Base-by-base conservation (phyloP, 164 flowering plant genomes). In the Paratinospora sagittata region DNA sequence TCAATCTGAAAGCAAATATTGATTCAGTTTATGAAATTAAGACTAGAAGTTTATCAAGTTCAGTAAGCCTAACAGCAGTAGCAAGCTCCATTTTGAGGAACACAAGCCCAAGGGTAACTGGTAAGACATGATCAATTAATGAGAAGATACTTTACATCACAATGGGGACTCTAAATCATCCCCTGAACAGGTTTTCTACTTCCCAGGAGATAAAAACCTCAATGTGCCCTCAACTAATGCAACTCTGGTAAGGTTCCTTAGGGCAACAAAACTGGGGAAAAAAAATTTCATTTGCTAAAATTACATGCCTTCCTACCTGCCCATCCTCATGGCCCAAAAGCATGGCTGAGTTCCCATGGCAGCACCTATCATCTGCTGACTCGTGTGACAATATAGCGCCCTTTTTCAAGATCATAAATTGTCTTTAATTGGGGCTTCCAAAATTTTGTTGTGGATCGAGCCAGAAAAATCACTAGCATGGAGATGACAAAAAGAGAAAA, bases 361-460 rank as follows among this genome's bases (percentile, higher is more conserved):
- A n/a, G n/a, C n/a, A 65, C 4, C 47, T 19, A 65, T 65, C 68
- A 65, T 65, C 49, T 65, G 45, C 47, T 39, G 47, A 65, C 24
- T n/a, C 12, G 49, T 37, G 68, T 65, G 23, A 65, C 68, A 36
- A 65, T 65, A 27, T 37, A 65, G 47, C 49, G 68, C 12, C 98
- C 98, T 74, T 95, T 95, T 78, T 92, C 99, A 17, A 95, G 84
- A 77, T 95, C 99, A 52, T 89, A 95, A 27, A 92, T 86, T 0
- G 98, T 95, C 83, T 92, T 95, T 80, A 90, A 68, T 36, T 87
- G 90, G 65, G 95, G 89, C 65, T 89, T 95, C 81, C 86, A 81
- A 84, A 91, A 90, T 75, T 82, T 91, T 16, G 85, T 82, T 72
- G 90, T 55, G 6, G 78, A 82, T 86, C 92, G 91, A 17, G 78